phyloP scores from a whole-genome alignment of 805 yeast species.

The Lipomyces kockii region DNA sequence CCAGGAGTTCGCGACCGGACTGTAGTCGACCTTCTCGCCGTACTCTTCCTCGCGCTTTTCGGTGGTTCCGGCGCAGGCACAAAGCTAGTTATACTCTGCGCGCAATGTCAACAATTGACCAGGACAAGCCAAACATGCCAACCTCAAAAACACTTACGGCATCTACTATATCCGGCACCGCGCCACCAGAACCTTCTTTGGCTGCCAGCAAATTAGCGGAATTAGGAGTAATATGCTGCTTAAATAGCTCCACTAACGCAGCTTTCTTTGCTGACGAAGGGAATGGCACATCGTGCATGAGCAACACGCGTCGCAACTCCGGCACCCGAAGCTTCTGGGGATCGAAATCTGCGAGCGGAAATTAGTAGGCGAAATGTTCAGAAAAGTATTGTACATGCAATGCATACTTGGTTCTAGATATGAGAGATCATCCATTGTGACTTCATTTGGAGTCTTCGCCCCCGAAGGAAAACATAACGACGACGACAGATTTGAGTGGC shows the following conservation, averaged over 20 bases:
- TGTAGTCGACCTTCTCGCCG: neutral
- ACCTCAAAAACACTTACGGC: conserved; percentile 39
- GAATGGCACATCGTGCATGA: conserved; percentile 63
- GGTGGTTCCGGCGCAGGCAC: neutral
- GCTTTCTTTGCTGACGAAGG: conserved; percentile 70
- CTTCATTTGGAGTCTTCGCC: too few species aligned
- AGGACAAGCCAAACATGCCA: neutral
- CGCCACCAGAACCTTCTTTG: conserved; percentile 42
- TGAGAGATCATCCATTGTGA: conserved; percentile 17
- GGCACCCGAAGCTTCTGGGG: conserved; percentile 68
- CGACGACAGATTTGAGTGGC: neutral
- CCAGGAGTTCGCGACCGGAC: neutral
- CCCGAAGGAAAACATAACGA: neutral
- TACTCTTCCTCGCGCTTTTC: conserved; percentile 3
- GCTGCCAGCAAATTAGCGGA: conserved; percentile 50
- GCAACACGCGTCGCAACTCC: conserved; percentile 67
- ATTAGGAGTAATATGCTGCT: conserved; percentile 56
- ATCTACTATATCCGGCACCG: conserved; percentile 49
- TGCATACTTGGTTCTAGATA: conserved; percentile 23
- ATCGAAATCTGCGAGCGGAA: conserved; percentile 59
- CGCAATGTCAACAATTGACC: neutral
- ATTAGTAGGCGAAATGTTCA: neutral
- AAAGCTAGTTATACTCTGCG: neutral
- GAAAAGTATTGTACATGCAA: neutral
- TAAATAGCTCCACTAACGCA: conserved; percentile 57